Conservation (phyloP, 2,329 filamentous ascomycete genomes). For the Diaporthe velutina region DNA sequence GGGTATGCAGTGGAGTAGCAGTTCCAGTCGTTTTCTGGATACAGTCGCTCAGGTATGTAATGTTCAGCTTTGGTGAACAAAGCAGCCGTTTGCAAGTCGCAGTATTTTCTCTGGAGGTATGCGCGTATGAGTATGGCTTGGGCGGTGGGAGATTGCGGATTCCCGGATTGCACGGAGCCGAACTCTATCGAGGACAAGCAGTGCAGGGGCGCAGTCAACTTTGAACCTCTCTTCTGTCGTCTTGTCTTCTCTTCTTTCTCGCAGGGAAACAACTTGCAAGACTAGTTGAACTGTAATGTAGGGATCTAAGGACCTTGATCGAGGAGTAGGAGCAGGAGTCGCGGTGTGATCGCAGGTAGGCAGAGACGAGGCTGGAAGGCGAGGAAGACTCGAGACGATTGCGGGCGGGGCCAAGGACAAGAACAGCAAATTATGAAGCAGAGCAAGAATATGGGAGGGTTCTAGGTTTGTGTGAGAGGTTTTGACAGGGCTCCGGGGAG, state of each 20-base stretch:
- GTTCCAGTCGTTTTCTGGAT: conserved; percentile 8
- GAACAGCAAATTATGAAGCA: conserved; percentile 14
- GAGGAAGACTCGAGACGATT: not conserved
- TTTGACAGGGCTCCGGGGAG: conserved; percentile 17
- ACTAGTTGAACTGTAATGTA: not conserved
- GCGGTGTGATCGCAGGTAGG: not conserved
- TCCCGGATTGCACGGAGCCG: not conserved
- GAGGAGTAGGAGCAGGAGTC: not conserved
- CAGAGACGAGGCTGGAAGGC: conserved; percentile 10
- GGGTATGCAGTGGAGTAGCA: conserved; percentile 10
- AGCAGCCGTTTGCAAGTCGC: conserved; percentile 14
- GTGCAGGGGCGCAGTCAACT: conserved; percentile 8
- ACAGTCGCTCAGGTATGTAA: conserved; percentile 6
- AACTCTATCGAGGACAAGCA: conserved; percentile 22
- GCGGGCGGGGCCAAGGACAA: not conserved
- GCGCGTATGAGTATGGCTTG: not conserved
- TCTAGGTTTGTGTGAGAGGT: conserved; percentile 6
- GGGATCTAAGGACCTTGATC: not conserved
- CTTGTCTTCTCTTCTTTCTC: not conserved
- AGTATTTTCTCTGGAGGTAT: not conserved
- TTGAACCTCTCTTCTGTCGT: not conserved
- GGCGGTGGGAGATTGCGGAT: conserved; percentile 1
- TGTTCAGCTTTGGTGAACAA: not conserved
- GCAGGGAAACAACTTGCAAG: not conserved
- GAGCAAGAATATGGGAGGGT: conserved; percentile 10